Evolutionary conservation across 192 early-diverging fungal species (phyloP), one percentile per base, ranked within the genome.

Genomic region (Backusella liffmaniae): DNA sequence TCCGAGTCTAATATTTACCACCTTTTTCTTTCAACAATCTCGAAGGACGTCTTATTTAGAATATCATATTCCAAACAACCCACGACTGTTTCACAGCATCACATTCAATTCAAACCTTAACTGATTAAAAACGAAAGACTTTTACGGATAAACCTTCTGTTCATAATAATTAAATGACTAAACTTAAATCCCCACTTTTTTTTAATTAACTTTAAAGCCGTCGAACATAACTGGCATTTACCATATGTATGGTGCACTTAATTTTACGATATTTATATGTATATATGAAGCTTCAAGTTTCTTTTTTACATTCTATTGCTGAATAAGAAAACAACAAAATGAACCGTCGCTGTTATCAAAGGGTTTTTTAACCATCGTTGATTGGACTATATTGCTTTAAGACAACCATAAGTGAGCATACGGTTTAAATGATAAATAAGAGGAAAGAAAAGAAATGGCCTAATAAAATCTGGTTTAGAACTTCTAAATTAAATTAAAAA

Each of bases 1-100:
- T 62, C 56, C 9, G 56, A 62, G 23, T 13, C 3, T 23, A 23
- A 0, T 53, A 53, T 53, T 53, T 6, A 23, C 5, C 9, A n/a
- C 18, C 10, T 62, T 62, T 29, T 62, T 62, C 6, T 10, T 29
- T 62, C 8, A 29, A 29, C 26, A 3, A 29, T 62, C n/a, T 62
- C 56, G 8, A 62, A 62, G 23, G 56, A 62, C 2, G 56, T 62
- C 26, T 62, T 62, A 10, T 23, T 59, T 59, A 59, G 53, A 59
- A 59, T 26, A 59, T 10, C 23, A 59, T 18, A 23, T 3, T 59
- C 53, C 53, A 59, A 59, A 59, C n/a, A 59, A 59, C 21, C 23
- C 53, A 59, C 53, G 53, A 59, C 53, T 59, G 53, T 59, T 59
- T 59, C 53, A 59, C 53, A 59, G 21, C 53, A 59, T 26, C 53